Evolutionary conservation across 495 filamentous ascomycete species (phyloP), one percentile per base, ranked within the genome.

Genomic region (Talaromyces proteolyticus): DNA sequence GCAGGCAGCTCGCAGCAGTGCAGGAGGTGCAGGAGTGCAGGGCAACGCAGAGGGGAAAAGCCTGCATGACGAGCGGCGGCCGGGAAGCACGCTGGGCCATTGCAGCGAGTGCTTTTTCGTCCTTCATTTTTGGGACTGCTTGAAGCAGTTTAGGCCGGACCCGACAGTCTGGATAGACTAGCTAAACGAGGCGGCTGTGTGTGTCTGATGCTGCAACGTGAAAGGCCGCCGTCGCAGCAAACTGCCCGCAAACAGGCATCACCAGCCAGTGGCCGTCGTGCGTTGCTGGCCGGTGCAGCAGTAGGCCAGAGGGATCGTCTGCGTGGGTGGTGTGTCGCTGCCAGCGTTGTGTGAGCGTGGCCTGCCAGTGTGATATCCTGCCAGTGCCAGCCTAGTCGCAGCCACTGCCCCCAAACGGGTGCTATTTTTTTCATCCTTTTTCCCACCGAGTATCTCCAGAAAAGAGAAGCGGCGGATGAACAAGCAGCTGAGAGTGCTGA

Each of bases 141-240:
- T 34, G 54, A 59, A 60, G 21, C 43, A 57, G 63, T 44, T 55
- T 61, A 63, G 62, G 48, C 36, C 52, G 47, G 62, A 54, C 63
- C 63, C 63, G 63, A 61, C 63, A 63, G 60, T 61, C 53, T 61
- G 62, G 63, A 49, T 61, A 60, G 54, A 51, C 57, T 57, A 52
- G 54, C 57, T 65, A 63, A 60, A 60, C 62, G 51, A 62, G 52
- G 47, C 45, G 57, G 59, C 62, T 59, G 60, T 63, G 62, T 60
- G 63, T 58, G 54, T 64, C 58, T 34, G 29, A 34, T 34, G 29
- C 29, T 34, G 29, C 29, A 34, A 34, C 29, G 8, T 34, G 29
- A 34, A 34, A 34, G 29, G 29, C 34, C 22, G 36, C 24, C 47
- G 20, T 49, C 10, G 17, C 44, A 46, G 16, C 42, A 44, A 26